A percentile compares a stretch with the other conserved stretches of the same genome.
These are phyloP conservation scores for Lipomyces orientalis DNA, from an alignment of 805 yeast genomes.

Conservation along the genomic window DNA sequence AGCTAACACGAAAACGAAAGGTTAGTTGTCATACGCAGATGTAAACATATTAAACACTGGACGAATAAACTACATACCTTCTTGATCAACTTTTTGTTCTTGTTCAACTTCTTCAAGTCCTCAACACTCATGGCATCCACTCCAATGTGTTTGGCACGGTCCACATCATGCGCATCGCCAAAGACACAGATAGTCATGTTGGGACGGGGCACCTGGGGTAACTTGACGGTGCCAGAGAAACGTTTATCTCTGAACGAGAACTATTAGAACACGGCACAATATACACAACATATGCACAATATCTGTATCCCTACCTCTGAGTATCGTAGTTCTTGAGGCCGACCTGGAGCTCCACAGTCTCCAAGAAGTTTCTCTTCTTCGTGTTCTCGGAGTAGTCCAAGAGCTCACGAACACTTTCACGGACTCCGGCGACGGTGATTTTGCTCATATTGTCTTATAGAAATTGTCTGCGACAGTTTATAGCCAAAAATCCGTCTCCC, in stretches of 20 bases:
- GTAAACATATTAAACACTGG: background rate
- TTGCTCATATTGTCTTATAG: slow-evolving; percentile 49
- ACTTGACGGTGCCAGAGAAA: slow-evolving; percentile 99
- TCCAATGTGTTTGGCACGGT: slow-evolving; percentile 99
- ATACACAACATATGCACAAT: too few relatives aligned
- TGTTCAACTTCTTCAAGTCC: slow-evolving; percentile 99
- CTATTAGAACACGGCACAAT: background rate
- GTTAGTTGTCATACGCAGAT: background rate
- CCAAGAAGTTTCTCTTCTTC: slow-evolving; percentile 99
- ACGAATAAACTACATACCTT: slow-evolving; percentile 48
- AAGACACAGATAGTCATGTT: slow-evolving; percentile 99
- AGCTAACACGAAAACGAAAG: slow-evolving; percentile 49
- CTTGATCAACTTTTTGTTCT: slow-evolving; percentile 99
- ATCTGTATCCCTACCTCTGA: slow-evolving; percentile 66
- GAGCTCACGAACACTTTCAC: slow-evolving; percentile 94
- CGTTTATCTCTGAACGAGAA: slow-evolving; percentile 82
- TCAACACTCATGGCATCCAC: slow-evolving; percentile 99
- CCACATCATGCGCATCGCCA: slow-evolving; percentile 99
- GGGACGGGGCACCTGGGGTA: slow-evolving; percentile 99
- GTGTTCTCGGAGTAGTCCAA: slow-evolving; percentile 82
- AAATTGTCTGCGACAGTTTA: background rate
- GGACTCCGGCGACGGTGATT: slow-evolving; percentile 89
- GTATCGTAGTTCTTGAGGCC: slow-evolving; percentile 99
- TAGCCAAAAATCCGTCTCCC: slow-evolving; percentile 34
- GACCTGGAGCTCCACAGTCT: slow-evolving; percentile 99